Conservation (phyloP, 2,329 filamentous ascomycete genomes). For the Arthrobotrys megalospora region DNA sequence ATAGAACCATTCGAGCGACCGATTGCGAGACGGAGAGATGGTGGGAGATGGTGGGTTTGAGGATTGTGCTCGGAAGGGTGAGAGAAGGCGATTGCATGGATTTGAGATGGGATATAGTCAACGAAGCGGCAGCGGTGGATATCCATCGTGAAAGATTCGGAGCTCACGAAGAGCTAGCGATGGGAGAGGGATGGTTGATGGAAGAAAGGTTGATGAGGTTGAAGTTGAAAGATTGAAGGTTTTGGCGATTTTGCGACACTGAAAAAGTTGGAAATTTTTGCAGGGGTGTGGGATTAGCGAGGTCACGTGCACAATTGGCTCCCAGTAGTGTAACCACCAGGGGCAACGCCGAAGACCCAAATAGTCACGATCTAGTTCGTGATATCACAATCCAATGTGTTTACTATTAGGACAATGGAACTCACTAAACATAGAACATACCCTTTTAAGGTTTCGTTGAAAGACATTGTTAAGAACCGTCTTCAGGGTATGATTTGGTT, state of each 20-base stretch:
- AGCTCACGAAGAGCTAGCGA: constrained; percentile 52
- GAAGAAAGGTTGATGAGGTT: constrained; percentile 14
- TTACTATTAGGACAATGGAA: too few species aligned
- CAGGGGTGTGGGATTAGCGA: constrained; percentile 47
- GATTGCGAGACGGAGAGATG: constrained; percentile 83
- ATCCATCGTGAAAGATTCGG: constrained; percentile 76
- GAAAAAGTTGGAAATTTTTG: constrained; percentile 53
- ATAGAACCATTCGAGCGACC: constrained; percentile 95
- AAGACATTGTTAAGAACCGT: too few species aligned
- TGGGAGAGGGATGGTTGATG: constrained; percentile 9
- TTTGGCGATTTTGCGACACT: constrained; percentile 46
- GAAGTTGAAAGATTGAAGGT: constrained; percentile 28
- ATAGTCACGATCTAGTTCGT: too few species aligned
- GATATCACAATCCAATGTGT: too few species aligned
- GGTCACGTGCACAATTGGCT: too few species aligned
- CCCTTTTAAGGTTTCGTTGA: too few species aligned
- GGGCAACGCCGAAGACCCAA: too few species aligned
- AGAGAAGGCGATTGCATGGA: constrained; percentile 95
- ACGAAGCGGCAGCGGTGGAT: constrained; percentile 98
- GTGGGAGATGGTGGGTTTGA: constrained; percentile 71
- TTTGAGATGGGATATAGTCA: constrained; percentile 88
- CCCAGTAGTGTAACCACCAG: too few species aligned
- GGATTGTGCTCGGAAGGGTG: constrained; percentile 74
- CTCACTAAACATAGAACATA: too few species aligned
- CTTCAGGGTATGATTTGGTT: too few species aligned